These are phyloP conservation scores for Murraya koenigii DNA, from an alignment of 345 rosid species.

Conservation along the genomic window DNA sequence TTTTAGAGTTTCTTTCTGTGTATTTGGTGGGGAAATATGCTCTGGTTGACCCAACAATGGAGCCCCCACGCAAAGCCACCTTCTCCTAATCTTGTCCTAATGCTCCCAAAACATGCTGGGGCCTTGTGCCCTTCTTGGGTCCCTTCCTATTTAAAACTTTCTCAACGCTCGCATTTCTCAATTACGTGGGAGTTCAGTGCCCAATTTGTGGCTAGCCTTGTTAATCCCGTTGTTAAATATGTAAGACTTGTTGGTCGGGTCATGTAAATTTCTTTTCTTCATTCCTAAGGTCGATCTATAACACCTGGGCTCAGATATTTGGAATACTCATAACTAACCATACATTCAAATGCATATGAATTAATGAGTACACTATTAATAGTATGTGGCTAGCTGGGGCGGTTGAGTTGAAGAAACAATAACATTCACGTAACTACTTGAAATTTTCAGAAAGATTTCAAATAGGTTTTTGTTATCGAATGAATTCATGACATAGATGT, in stretches of 20 bases:
- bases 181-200: not conserved
- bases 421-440: too few relatives aligned
- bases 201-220: not conserved
- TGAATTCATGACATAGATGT: not conserved
- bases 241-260: too few relatives aligned
- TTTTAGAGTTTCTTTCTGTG: constrained; percentile 47
- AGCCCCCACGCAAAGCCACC: constrained; percentile 42
- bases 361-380: too few relatives aligned
- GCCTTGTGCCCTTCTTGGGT: constrained; percentile 43
- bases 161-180: constrained; percentile 15
- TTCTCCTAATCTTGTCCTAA: constrained; percentile 64
- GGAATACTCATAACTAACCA: not conserved
- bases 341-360: too few relatives aligned
- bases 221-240: too few relatives aligned
- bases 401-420: not conserved
- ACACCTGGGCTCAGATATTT: not conserved
- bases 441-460: too few relatives aligned
- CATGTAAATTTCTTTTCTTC: too few relatives aligned
- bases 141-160: constrained; percentile 18
- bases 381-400: not conserved
- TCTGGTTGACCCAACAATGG: constrained; percentile 53
- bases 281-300: too few relatives aligned
- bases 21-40: constrained; percentile 60
- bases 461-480: not conserved
- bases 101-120: constrained; percentile 59